Base-by-base conservation (phyloP, 2,329 filamentous ascomycete genomes). In the Cercospora brassicicola region DNA sequence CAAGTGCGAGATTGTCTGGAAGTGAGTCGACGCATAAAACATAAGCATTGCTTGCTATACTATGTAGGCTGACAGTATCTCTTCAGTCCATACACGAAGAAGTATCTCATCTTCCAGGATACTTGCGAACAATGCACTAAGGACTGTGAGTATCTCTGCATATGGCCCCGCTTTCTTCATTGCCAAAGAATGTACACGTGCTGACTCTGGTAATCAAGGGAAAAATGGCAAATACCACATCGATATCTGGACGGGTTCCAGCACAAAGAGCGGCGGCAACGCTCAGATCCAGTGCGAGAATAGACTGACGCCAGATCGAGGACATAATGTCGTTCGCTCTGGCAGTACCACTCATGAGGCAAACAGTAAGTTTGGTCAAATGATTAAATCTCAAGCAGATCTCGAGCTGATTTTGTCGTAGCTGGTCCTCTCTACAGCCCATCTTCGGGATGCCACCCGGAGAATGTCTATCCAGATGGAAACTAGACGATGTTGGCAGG, bases 1-100 rank as follows among this genome's bases (percentile, higher is more conserved):
- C 0, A 62, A 72, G 23, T 84, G 83, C 76, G 82, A 84, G 68
- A 75, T 83, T 66, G 76, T 84, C 51, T 84, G 83, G 67, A 71
- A 77, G 53, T 57, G 28, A 31, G 53, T 31, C 4, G 11, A 7
- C 13, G 0, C 6, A 13, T 10, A 51, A 13, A 1, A 51, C 45
- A 23, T 0, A 48, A 48, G 18, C 9, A 5, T 26, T 13, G 45
- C 45, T 26, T 13, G 45, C 45, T 1, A 6, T 26, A 2, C 8
- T 42, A 6, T 26, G 8, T 13, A 53, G 48, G 10, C 48, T 53
- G 48, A 53, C 48, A 28, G 3, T 11, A 2, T 53, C 3, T 9
- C 26, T 2, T 23, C 48, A 56, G 53, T 13, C 53, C 53, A 10
- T 57, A 57, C 23, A 57, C 53, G 15, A 33, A 57, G 53, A 57